Evolutionary conservation across 164 flowering plant genomes (phyloP), one percentile per base, ranked within the genome.

Genomic region (Vitis cinerea): DNA sequence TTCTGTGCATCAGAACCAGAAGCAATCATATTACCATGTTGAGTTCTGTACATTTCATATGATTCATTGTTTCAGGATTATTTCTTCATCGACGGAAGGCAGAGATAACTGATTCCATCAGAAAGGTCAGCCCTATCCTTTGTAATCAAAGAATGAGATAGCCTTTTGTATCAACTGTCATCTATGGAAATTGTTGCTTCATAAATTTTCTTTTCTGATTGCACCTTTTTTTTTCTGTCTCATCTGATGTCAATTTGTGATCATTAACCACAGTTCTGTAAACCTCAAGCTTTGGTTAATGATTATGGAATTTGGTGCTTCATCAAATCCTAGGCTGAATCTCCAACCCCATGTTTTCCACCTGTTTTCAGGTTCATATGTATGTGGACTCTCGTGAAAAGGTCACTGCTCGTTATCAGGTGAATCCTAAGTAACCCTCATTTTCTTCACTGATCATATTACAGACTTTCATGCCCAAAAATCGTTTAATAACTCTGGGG

Each of bases 1-100:
- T 23, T 59, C 1, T 63, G 58, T 71, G 61, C 12, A 50, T 60
- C 69, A 53, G 56, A 17, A 15, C 63, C 1, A 50, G 27, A 48
- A 51, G 29, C 31, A 50, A 50, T 52, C 10, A 15, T 29, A 16
- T 37, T 68, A 13, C 11, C 7, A 52, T 72, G 61, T 23, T 65
- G 51, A 55, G 19, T 55, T 58, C 16, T 30, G 27, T n/a, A 13
- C 37, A 47, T 66, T 59, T 63, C 49, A 23, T 60, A 3, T 12
- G 12, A 5, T 44, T 30, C 61, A 10, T 69, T 67, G 12, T 71
- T 70, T 73, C 88, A 96, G 98, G 99, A 44, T 78, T 96, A 63
- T 96, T 96, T 83, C 94, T 96, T 79, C 99, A 96, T 71, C 87
- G 97, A 15, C 85, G 98, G n/a, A 96, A 89, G 79, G 98, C 97